Conservation (phyloP, 2,329 filamentous ascomycete genomes). For the Exophiala viscosa region DNA sequence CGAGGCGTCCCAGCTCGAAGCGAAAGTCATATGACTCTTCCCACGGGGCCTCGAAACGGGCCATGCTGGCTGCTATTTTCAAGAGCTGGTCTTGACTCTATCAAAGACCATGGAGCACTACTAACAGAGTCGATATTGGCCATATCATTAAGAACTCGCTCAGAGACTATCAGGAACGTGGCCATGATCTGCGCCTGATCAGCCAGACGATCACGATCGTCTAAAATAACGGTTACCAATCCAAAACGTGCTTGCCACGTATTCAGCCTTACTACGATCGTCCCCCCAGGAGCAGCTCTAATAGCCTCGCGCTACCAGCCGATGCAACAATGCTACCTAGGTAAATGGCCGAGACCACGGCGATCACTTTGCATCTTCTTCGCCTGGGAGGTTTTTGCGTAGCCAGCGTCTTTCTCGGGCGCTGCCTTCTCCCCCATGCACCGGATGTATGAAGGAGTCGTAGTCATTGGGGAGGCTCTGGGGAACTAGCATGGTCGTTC, state of each 20-base stretch:
- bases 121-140: slow-evolving; percentile 1
- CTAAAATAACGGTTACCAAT: not conserved
- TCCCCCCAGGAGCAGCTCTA: not conserved
- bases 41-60: slow-evolving; percentile 3
- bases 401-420: too few species aligned
- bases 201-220: slow-evolving; percentile 7
- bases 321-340: too few species aligned
- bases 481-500: too few species aligned
- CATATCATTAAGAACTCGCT: slow-evolving; percentile 1
- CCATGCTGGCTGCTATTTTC: not conserved
- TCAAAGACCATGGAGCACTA: slow-evolving; percentile 3
- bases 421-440: too few species aligned
- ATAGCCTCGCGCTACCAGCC: not conserved
- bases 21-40: slow-evolving; percentile 6
- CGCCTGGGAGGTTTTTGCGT: too few species aligned
- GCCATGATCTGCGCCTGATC: not conserved
- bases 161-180: not conserved
- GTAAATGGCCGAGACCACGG: too few species aligned
- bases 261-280: too few species aligned
- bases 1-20: not conserved
- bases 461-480: too few species aligned
- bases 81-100: slow-evolving; percentile 1
- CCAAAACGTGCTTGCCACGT: too few species aligned
- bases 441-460: too few species aligned
- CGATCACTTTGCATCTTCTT: too few species aligned